Conservation (phyloP, 208 protist genomes). For the Leishmania lainsoni region DNA sequence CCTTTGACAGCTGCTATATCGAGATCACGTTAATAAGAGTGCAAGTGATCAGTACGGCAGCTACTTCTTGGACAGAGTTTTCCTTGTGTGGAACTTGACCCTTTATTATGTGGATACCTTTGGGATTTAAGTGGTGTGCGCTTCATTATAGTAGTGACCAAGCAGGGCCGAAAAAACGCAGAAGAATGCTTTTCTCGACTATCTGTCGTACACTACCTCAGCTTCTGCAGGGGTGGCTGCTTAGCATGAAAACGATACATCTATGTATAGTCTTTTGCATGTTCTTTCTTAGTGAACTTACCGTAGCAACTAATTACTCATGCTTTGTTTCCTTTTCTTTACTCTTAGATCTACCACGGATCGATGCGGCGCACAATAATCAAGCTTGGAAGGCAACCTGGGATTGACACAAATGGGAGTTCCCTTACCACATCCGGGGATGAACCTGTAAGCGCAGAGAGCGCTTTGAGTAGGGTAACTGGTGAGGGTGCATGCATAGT, state of each 20-base stretch:
- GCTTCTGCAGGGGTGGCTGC: neutral
- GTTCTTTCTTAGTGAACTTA: neutral
- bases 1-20: neutral
- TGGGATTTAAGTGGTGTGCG: neutral
- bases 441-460: neutral
- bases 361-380: constrained; percentile 33
- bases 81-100: neutral
- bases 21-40: neutral
- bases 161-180: neutral
- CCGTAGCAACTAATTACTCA: neutral
- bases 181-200: neutral
- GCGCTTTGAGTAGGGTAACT: neutral
- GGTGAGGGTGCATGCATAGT: constrained; percentile 11
- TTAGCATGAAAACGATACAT: neutral
- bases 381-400: constrained; percentile 7
- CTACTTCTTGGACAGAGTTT: neutral
- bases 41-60: neutral
- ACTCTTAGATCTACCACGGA: neutral
- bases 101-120: neutral
- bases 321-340: neutral
- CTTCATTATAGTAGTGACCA: neutral
- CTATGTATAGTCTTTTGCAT: neutral
- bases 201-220: neutral
- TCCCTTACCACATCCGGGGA: neutral
- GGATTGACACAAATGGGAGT: neutral